Base-by-base conservation (phyloP, 2,329 filamentous ascomycete genomes). In the Aspergillus tubingensis region DNA sequence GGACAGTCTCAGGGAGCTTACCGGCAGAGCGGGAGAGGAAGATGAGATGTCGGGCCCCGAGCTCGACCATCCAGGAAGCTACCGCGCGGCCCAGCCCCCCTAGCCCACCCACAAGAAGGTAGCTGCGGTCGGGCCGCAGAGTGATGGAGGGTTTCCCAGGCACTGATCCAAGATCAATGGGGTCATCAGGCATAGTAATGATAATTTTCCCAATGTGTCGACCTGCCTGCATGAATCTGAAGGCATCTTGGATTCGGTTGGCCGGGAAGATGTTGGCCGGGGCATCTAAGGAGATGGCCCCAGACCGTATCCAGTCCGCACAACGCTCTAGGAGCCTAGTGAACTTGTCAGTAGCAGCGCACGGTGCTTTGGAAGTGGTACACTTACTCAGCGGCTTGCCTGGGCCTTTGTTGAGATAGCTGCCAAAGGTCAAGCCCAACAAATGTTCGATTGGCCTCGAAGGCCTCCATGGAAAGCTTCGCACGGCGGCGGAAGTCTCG, bases 171-270 rank as follows among this genome's bases (percentile, higher is more conserved):
- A 48, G 44, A 48, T 23, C 44, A 8, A 5, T 3, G 2, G 11
- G 4, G 21, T 38, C 21, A 4, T 39, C 23, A 5, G 66, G 61
- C 36, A 74, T 66, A 3, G 62, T 62, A 11, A 80, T 60, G 8
- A 79, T 72, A 5, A 79, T 65, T 60, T 79, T 80, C 3, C 78
- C 78, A 2, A 77, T 72, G 48, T 79, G 75, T 1, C 63, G 64
- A 0, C 75, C 76, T 1, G 64, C 43, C 8, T 72, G 71, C 57
- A 80, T 71, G 57, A 65, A 70, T 2, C 38, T 47, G 23, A 79
- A 63, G 0, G 75, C 77, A 1, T 59, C 39, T 5, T 44, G 17
- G 3, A 64, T 52, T 1, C 59, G 7, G 2, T n/a, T 3, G 11
- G 44, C 44, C 19, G 21, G 44, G 19, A 58, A 39, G 39, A 11